Conservation (phyloP, 164 flowering plant species). For the Piper longum region DNA sequence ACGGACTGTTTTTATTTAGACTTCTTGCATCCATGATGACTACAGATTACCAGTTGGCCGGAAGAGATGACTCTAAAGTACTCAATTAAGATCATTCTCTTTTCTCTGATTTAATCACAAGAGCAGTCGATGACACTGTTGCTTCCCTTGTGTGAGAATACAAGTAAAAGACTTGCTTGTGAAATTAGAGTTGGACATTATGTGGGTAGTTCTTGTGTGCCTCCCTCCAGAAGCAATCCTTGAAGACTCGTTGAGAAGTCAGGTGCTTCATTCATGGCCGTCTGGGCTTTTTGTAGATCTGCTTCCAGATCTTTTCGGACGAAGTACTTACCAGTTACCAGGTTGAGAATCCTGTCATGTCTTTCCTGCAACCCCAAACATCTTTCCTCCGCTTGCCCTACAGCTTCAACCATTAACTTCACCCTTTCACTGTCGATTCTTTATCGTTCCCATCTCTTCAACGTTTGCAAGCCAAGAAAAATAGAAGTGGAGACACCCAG, state of each 20-base stretch:
- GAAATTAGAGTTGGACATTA: background rate
- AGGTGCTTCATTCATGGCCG: slow-evolving; percentile 36
- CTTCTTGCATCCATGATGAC: too few relatives aligned
- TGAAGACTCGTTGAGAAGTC: slow-evolving; percentile 25
- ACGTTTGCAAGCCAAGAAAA: slow-evolving; percentile 13
- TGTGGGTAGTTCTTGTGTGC: slow-evolving; percentile 19
- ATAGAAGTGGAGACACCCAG: slow-evolving; percentile 33
- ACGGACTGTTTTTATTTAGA: too few relatives aligned
- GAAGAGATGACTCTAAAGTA: too few relatives aligned
- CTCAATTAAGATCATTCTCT: too few relatives aligned
- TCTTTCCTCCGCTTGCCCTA: slow-evolving; percentile 29
- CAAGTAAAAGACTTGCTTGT: too few relatives aligned
- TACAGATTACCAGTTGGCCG: too few relatives aligned
- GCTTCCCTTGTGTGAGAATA: too few relatives aligned
- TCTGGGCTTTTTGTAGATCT: slow-evolving; percentile 27
- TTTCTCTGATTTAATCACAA: too few relatives aligned
- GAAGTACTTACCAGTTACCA: slow-evolving; percentile 29
- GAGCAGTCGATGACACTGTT: too few relatives aligned
- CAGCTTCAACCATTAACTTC: slow-evolving; percentile 23
- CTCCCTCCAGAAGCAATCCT: slow-evolving; percentile 27
- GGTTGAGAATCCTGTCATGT: slow-evolving; percentile 35
- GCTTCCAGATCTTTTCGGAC: slow-evolving; percentile 22
- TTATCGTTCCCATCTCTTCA: slow-evolving; percentile 18
- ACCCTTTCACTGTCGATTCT: slow-evolving; percentile 19
- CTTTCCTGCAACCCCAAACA: slow-evolving; percentile 25